Evolutionary conservation across 331 rosid genomes (phyloP).

Genomic region (Telfairia occidentalis): DNA sequence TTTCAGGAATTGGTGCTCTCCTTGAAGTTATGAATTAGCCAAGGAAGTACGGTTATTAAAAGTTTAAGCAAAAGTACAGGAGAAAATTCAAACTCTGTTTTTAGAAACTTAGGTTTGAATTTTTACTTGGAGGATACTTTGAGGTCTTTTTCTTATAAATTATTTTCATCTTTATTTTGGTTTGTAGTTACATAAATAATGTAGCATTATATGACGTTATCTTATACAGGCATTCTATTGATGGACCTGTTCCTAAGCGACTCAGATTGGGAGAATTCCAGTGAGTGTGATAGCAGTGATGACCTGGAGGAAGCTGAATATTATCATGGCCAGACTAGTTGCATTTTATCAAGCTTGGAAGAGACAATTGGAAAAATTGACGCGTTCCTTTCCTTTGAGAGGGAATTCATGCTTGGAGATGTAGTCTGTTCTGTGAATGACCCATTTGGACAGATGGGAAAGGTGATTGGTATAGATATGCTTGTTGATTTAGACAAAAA

Average conservation of each 20-base stretch:
- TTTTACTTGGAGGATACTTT: slow-evolving; percentile 3
- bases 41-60: not conserved
- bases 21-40: not conserved
- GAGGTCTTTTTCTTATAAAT: not conserved
- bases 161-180: slow-evolving; percentile 8
- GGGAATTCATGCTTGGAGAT: slow-evolving; percentile 70
- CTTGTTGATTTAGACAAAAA: slow-evolving; percentile 62
- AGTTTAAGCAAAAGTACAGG: not conserved
- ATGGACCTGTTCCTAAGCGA: slow-evolving; percentile 56
- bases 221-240: slow-evolving; percentile 33
- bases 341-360: slow-evolving; percentile 80
- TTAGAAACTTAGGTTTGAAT: slow-evolving; percentile 7
- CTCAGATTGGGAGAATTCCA: slow-evolving; percentile 73
- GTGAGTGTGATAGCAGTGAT: slow-evolving; percentile 64
- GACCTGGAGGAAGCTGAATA: slow-evolving; percentile 66
- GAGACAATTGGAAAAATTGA: slow-evolving; percentile 86
- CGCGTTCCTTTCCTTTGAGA: slow-evolving; percentile 81
- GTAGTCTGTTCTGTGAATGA: slow-evolving; percentile 48
- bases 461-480: slow-evolving; percentile 51
- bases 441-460: slow-evolving; percentile 87
- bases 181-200: slow-evolving; percentile 9
- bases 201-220: slow-evolving; percentile 13
- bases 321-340: slow-evolving; percentile 68
- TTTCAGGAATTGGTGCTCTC: not conserved
- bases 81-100: not conserved